A percentile compares a stretch with the other conserved stretches of the same genome.
phyloP scores from a whole-genome alignment of 768 basidiomycete species.

The Macrolepiota fuliginosa region DNA sequence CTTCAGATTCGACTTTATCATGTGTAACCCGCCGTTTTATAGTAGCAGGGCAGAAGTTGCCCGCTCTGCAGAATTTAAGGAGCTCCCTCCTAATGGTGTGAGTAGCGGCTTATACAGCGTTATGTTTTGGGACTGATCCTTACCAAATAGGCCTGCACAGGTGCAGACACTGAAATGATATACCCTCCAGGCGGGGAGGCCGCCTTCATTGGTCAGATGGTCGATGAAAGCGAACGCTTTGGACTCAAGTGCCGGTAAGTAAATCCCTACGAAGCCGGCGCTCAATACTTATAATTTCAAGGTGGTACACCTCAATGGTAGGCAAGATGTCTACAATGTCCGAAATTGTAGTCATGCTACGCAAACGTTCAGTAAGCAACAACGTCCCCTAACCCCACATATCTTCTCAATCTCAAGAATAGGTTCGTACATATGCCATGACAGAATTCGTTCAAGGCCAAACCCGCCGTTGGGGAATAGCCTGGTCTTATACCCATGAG shows the following conservation, averaged over 20 bases:
- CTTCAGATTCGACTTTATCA: conserved; percentile 68
- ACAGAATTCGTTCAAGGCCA: conserved; percentile 83
- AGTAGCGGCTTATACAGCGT: conserved; percentile 17
- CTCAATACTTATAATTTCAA: conserved; percentile 22
- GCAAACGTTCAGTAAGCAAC: conserved; percentile 39
- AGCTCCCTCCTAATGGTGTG: conserved; percentile 68
- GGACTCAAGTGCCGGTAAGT: conserved; percentile 58
- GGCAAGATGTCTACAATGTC: conserved; percentile 80
- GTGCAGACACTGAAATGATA: conserved; percentile 85
- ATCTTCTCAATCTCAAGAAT: neutral
- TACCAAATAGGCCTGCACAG: conserved; percentile 71
- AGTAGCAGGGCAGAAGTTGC: conserved; percentile 65
- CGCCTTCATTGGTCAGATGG: conserved; percentile 73
- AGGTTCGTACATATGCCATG: conserved; percentile 88
- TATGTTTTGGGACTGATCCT: neutral
- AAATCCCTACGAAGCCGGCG: neutral
- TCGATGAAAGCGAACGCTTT: conserved; percentile 63
- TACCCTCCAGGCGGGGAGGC: conserved; percentile 80
- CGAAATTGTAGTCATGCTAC: conserved; percentile 47
- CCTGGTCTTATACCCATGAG: conserved; percentile 70
- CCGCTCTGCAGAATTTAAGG: conserved; percentile 60
- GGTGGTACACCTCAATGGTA: conserved; percentile 94
- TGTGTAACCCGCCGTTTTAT: conserved; percentile 99
- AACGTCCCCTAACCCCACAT: neutral
- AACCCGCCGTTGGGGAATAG: conserved; percentile 90